Evolutionary conservation across 1,284 basidiomycete species (phyloP).

Genomic region (Cystobasidiaceae sp.): DNA sequence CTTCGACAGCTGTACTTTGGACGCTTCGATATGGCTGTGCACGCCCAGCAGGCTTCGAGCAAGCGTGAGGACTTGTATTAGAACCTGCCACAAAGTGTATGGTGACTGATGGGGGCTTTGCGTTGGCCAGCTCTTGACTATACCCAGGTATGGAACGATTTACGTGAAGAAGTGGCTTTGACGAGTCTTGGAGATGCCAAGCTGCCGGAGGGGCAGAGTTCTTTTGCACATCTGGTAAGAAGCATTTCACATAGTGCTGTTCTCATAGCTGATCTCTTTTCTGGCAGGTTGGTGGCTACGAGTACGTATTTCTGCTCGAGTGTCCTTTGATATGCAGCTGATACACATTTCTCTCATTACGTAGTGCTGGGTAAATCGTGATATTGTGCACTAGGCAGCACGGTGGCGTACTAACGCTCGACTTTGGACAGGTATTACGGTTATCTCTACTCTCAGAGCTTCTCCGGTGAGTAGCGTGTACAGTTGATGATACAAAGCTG

Average conservation of each 20-base stretch:
- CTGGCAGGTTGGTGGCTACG: constrained; percentile 1
- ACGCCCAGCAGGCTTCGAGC: constrained; percentile 42
- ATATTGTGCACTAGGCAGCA: background rate
- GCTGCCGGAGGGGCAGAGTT: constrained; percentile 19
- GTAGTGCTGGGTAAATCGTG: background rate
- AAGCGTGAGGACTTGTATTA: background rate
- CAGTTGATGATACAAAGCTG: background rate
- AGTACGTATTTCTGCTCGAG: background rate
- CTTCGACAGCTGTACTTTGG: constrained; percentile 76
- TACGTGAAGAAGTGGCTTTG: constrained; percentile 54
- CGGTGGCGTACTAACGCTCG: too few relatives aligned
- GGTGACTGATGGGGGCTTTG: too few relatives aligned
- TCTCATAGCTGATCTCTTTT: background rate
- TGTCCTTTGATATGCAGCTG: too few relatives aligned
- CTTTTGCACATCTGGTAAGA: constrained; percentile 25
- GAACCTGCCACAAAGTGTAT: too few relatives aligned
- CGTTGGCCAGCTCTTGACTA: constrained; percentile 53
- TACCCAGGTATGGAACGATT: constrained; percentile 65
- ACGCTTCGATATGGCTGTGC: constrained; percentile 69
- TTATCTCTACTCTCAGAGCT: constrained; percentile 22
- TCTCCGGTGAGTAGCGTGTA: background rate
- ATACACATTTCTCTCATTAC: too few relatives aligned
- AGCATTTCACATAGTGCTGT: background rate
- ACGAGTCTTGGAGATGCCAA: constrained; percentile 5
- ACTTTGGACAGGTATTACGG: constrained; percentile 63